These are phyloP conservation scores for Thelonectria discophora DNA, from an alignment of 2,329 filamentous ascomycete species.

Conservation along the genomic window DNA sequence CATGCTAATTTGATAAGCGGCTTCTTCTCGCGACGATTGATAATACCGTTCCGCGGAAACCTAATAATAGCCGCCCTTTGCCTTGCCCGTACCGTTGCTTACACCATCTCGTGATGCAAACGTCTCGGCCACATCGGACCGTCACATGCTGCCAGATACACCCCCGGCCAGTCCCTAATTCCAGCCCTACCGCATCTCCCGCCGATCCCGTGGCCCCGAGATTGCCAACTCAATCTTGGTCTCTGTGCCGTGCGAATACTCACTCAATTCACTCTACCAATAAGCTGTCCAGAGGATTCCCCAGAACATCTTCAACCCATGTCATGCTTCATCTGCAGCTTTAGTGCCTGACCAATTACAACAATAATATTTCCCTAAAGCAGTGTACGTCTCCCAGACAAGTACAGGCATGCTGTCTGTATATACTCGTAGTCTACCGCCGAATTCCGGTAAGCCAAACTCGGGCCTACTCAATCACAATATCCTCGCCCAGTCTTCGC, in stretches of 20 bases:
- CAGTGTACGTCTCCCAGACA: not conserved
- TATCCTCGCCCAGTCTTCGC: constrained; percentile 45
- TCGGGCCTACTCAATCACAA: constrained; percentile 44
- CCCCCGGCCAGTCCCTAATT: not conserved
- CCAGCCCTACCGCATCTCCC: not conserved
- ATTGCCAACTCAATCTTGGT: not conserved
- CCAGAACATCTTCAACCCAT: too few relatives aligned
- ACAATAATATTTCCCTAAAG: not conserved
- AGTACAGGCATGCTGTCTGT: constrained; percentile 4
- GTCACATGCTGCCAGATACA: not conserved
- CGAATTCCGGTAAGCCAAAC: not conserved
- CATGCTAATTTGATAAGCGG: not conserved
- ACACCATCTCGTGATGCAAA: not conserved
- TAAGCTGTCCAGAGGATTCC: too few relatives aligned
- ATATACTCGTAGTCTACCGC: constrained; percentile 3
- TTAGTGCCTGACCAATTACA: not conserved
- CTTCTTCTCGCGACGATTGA: not conserved
- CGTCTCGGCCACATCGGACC: not conserved
- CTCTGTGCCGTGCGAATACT: too few relatives aligned
- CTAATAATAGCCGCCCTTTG: not conserved
- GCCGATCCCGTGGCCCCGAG: not conserved
- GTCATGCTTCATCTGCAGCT: too few relatives aligned
- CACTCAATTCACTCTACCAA: too few relatives aligned
- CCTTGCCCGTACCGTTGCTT: not conserved
- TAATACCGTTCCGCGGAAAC: not conserved